Percentiles rank a stretch among this genome's conserved stretches.
These are phyloP conservation scores for Glarea lozoyensis DNA, from an alignment of 495 filamentous ascomycete species.

Conservation along the genomic window DNA sequence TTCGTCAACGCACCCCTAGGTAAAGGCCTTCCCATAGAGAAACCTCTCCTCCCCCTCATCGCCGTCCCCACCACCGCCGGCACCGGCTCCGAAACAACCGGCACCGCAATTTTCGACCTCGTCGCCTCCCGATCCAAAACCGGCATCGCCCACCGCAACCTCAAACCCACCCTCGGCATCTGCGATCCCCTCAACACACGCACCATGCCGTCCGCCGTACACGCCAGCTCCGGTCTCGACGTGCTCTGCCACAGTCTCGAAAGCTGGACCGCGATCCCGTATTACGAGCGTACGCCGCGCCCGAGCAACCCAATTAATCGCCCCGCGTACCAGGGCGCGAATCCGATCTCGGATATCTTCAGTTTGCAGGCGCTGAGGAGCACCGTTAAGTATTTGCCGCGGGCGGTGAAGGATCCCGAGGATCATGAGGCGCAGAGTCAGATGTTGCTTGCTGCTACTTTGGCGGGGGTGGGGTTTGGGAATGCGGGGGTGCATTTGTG, in stretches of 20 bases:
- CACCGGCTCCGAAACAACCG: slow-evolving; percentile 92
- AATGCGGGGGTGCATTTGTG: slow-evolving; percentile 97
- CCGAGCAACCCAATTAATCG: slow-evolving; percentile 84
- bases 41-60: slow-evolving; percentile 72
- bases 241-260: slow-evolving; percentile 92
- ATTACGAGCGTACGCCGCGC: slow-evolving; percentile 70
- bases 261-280: slow-evolving; percentile 94
- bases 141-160: slow-evolving; percentile 85
- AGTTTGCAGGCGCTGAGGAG: slow-evolving; percentile 69
- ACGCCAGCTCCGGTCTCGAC: slow-evolving; percentile 81
- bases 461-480: slow-evolving; percentile 93
- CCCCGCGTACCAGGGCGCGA: slow-evolving; percentile 93
- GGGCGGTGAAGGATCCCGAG: slow-evolving; percentile 76
- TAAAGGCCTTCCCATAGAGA: slow-evolving; percentile 73
- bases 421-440: slow-evolving; percentile 85
- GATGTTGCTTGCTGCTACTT: slow-evolving; percentile 90
- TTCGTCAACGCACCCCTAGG: slow-evolving; percentile 96
- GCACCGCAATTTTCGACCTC: slow-evolving; percentile 95
- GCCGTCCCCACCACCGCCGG: slow-evolving; percentile 94
- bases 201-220: slow-evolving; percentile 90
- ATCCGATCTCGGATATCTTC: slow-evolving; percentile 96
- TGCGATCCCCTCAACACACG: slow-evolving; percentile 92
- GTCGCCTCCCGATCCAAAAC: slow-evolving; percentile 85
- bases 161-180: slow-evolving; percentile 93
- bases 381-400: slow-evolving; percentile 84